Conservation (phyloP, 495 filamentous ascomycete species). For the Lasiosphaeris hirsuta region DNA sequence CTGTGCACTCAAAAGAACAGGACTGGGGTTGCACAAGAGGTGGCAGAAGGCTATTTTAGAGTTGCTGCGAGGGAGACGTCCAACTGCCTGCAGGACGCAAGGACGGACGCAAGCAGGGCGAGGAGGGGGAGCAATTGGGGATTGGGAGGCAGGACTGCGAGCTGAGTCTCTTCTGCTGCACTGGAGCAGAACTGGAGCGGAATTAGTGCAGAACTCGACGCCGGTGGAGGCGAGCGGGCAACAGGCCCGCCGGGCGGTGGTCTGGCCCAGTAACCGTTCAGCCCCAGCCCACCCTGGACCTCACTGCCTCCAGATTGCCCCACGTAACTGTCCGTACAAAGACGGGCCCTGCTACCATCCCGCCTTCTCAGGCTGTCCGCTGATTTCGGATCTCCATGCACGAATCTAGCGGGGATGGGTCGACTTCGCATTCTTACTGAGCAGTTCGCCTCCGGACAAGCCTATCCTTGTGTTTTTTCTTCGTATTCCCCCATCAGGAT, state of each 20-base stretch:
- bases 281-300: not conserved
- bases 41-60: constrained; percentile 2
- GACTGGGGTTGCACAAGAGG: not conserved
- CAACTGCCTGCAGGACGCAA: constrained; percentile 2
- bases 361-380: not conserved
- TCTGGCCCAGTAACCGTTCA: constrained; percentile 25
- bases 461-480: too few species aligned
- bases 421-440: too few species aligned
- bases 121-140: not conserved
- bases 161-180: not conserved
- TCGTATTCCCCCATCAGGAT: too few species aligned
- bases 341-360: not conserved
- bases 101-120: not conserved
- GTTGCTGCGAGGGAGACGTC: not conserved
- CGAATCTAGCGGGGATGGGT: too few species aligned
- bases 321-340: too few species aligned
- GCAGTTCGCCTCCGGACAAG: too few species aligned
- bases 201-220: too few species aligned
- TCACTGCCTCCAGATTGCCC: not conserved
- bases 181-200: not conserved
- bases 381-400: too few species aligned
- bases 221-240: constrained; percentile 3
- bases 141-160: not conserved
- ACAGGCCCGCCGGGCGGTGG: not conserved
- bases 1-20: not conserved